phyloP scores from a whole-genome alignment of 179 eudicot genomes.

The Carnegiea gigantea region DNA sequence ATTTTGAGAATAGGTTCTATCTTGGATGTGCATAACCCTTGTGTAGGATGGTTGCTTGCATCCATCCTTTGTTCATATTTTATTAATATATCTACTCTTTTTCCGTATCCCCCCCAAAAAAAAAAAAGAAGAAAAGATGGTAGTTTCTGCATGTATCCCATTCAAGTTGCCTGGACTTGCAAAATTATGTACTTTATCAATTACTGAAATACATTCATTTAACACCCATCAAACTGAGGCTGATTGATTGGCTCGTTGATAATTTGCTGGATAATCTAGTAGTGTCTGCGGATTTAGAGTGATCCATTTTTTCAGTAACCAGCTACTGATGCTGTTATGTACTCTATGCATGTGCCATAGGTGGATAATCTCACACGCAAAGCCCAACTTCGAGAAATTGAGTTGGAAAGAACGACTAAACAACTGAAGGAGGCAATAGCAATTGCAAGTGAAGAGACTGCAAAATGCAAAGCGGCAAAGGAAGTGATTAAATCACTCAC shows the following conservation, averaged over 20 bases:
- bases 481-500: slow-evolving; percentile 96
- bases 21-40: too few species aligned
- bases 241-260: neutral
- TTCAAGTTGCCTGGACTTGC: neutral
- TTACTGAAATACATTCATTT: neutral
- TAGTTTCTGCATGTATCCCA: neutral
- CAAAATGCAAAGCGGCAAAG: slow-evolving; percentile 91
- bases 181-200: neutral
- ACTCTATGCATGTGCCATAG: slow-evolving; percentile 32
- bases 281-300: neutral
- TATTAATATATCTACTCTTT: too few species aligned
- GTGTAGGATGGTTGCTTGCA: too few species aligned
- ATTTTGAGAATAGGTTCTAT: too few species aligned
- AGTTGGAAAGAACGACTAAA: slow-evolving; percentile 68
- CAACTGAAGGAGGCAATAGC: slow-evolving; percentile 78
- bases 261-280: neutral
- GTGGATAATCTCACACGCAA: slow-evolving; percentile 75
- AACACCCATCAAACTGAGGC: neutral
- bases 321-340: slow-evolving; percentile 1
- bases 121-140: too few species aligned
- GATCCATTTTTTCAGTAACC: neutral
- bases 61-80: too few species aligned
- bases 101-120: too few species aligned
- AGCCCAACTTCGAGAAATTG: slow-evolving; percentile 67
- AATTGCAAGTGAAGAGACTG: slow-evolving; percentile 79